phyloP scores from a whole-genome alignment of 2,329 filamentous ascomycete species.

The Xylariaceae sp. region DNA sequence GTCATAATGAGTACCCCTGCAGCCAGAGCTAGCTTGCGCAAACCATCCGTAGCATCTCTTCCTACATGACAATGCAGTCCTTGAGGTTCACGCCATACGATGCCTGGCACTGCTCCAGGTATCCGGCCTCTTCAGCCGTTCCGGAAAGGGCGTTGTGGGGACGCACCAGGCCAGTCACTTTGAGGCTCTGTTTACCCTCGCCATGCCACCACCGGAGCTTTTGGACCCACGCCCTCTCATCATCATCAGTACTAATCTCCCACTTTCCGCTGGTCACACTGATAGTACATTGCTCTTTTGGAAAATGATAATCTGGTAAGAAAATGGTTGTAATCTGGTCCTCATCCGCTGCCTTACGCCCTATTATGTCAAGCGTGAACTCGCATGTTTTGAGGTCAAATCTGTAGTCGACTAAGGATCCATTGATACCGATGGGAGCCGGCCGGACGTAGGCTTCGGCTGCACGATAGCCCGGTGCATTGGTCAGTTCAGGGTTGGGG shows the following conservation, averaged over 20 bases:
- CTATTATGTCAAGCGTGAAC: conserved; percentile 69
- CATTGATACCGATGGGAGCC: conserved; percentile 70
- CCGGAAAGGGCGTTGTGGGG: conserved; percentile 54
- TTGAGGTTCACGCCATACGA: conserved; percentile 41
- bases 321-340: conserved; percentile 76
- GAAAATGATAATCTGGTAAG: conserved; percentile 90
- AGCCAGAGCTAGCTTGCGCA: background rate
- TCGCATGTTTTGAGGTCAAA: conserved; percentile 79
- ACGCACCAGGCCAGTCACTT: conserved; percentile 68
- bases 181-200: conserved; percentile 76
- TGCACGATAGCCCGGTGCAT: conserved; percentile 72
- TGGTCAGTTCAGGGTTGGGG: conserved; percentile 54
- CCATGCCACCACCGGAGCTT: conserved; percentile 89
- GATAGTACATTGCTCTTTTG: conserved; percentile 65
- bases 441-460: conserved; percentile 92
- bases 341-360: conserved; percentile 53
- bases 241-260: conserved; percentile 73
- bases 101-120: conserved; percentile 64
- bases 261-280: conserved; percentile 83
- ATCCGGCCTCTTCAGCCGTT: conserved; percentile 69
- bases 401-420: conserved; percentile 64
- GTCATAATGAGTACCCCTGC: too few species aligned
- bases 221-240: conserved; percentile 66
- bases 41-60: background rate
- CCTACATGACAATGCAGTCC: conserved; percentile 51